Evolutionary conservation across 176 grass and related monocot species (phyloP).

Genomic region (Carex scoparia): DNA sequence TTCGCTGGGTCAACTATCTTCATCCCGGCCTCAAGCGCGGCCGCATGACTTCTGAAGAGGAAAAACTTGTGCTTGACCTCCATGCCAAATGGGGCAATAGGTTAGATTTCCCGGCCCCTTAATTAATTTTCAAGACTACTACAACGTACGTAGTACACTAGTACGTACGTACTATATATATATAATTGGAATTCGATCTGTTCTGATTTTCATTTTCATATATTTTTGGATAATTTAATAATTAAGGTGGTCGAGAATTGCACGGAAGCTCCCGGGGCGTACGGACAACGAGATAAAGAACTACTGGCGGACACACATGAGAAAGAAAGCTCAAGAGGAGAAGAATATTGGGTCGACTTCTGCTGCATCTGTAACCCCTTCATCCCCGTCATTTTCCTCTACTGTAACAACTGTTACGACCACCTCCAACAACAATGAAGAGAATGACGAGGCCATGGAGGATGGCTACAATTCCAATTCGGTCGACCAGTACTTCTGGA

Average conservation of each 20-base stretch:
- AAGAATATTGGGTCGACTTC: conserved; percentile 3
- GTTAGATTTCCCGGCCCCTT: not conserved
- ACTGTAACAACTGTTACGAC: not conserved
- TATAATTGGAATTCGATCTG: no score
- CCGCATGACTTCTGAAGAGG: conserved; percentile 84
- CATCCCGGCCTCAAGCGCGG: conserved; percentile 71
- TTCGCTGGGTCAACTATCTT: conserved; percentile 92
- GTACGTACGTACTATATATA: no score
- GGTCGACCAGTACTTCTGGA: conserved; percentile 75
- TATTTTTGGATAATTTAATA: not conserved
- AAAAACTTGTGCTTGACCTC: conserved; percentile 65
- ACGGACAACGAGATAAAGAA: conserved; percentile 99
- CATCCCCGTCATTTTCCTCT: conserved; percentile 32
- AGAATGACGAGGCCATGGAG: conserved; percentile 24
- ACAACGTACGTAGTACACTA: no score
- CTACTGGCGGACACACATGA: conserved; percentile 88
- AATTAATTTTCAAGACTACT: no score
- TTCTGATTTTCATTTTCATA: not conserved
- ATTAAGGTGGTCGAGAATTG: conserved; percentile 75
- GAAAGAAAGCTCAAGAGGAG: conserved; percentile 67
- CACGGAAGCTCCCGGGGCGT: conserved; percentile 78
- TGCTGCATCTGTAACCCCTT: conserved; percentile 21
- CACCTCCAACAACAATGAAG: conserved; percentile 15
- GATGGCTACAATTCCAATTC: conserved; percentile 26
- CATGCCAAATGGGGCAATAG: conserved; percentile 74